These are phyloP conservation scores for Cyclocybe aegerita DNA, from an alignment of 768 basidiomycete genomes.

Conservation along the genomic window DNA sequence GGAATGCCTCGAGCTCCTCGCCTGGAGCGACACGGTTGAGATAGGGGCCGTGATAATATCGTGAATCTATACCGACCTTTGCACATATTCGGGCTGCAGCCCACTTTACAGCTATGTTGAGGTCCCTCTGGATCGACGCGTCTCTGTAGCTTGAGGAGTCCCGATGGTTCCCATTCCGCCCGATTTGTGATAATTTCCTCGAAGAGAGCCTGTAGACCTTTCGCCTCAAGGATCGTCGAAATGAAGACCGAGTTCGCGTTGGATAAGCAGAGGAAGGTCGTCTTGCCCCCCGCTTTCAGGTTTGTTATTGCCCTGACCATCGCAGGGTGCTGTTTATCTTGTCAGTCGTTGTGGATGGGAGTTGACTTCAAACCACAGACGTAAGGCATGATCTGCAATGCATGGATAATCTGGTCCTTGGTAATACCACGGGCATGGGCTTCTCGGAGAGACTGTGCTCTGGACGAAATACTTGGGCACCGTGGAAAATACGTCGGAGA, in stretches of 20 bases:
- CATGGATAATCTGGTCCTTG: slow-evolving; percentile 70
- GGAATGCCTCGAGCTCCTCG: slow-evolving; percentile 87
- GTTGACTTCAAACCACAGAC: slow-evolving; percentile 43
- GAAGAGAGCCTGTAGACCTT: slow-evolving; percentile 72
- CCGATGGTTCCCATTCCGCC: slow-evolving; percentile 73
- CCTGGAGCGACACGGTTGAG: slow-evolving; percentile 44
- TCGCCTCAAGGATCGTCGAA: slow-evolving; percentile 80
- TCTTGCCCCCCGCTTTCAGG: slow-evolving; percentile 64
- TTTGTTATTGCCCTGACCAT: slow-evolving; percentile 88
- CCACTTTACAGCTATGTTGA: slow-evolving; percentile 82
- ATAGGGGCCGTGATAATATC: background rate
- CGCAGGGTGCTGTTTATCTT: slow-evolving; percentile 78
- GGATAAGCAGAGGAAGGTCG: slow-evolving; percentile 88
- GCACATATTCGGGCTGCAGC: slow-evolving; percentile 97
- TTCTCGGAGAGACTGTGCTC: slow-evolving; percentile 70
- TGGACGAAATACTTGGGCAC: slow-evolving; percentile 21
- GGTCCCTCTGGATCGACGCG: slow-evolving; percentile 73
- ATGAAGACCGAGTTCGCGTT: slow-evolving; percentile 95
- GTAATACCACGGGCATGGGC: slow-evolving; percentile 70
- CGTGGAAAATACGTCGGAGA: background rate
- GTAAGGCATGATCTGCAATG: slow-evolving; percentile 83
- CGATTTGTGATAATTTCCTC: slow-evolving; percentile 90
- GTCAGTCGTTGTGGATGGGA: background rate
- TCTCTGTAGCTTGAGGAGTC: slow-evolving; percentile 73
- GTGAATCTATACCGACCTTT: slow-evolving; percentile 58